Evolutionary conservation across 345 rosid genomes (phyloP).

Genomic region (Durio zibethinus): DNA sequence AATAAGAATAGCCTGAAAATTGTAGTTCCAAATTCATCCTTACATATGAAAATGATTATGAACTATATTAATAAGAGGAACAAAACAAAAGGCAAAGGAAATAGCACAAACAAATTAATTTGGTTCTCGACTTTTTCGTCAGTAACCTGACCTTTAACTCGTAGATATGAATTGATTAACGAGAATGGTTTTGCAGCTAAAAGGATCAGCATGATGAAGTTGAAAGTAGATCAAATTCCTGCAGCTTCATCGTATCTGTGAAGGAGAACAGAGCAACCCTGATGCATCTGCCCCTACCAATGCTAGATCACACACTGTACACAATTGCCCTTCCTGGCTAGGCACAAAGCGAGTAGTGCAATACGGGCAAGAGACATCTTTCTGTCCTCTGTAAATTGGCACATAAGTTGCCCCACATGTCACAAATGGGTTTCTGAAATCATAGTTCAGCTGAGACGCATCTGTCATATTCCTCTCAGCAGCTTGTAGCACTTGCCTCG

Average conservation of each 20-base stretch:
- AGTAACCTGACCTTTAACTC: background rate
- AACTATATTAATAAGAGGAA: background rate
- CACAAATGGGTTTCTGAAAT: constrained; percentile 89
- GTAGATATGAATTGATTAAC: background rate
- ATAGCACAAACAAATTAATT: background rate
- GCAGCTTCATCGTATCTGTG: constrained; percentile 34
- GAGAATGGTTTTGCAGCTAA: background rate
- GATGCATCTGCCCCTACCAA: constrained; percentile 92
- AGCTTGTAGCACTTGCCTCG: constrained; percentile 71
- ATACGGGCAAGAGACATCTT: constrained; percentile 74
- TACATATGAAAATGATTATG: background rate
- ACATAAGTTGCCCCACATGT: constrained; percentile 79
- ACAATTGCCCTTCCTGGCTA: constrained; percentile 58
- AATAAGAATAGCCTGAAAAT: background rate
- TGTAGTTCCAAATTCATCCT: background rate
- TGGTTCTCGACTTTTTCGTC: background rate
- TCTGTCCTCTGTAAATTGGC: constrained; percentile 86
- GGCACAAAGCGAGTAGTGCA: constrained; percentile 77
- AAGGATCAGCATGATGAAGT: background rate
- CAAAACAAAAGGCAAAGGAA: background rate
- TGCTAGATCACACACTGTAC: constrained; percentile 81
- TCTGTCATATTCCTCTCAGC: constrained; percentile 74
- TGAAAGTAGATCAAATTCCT: background rate
- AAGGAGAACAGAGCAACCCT: constrained; percentile 77
- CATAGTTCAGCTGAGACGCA: constrained; percentile 60